Percentiles rank a stretch among this genome's conserved stretches.
phyloP scores from a whole-genome alignment of 257 asterid species.

The Eustoma russellianum region DNA sequence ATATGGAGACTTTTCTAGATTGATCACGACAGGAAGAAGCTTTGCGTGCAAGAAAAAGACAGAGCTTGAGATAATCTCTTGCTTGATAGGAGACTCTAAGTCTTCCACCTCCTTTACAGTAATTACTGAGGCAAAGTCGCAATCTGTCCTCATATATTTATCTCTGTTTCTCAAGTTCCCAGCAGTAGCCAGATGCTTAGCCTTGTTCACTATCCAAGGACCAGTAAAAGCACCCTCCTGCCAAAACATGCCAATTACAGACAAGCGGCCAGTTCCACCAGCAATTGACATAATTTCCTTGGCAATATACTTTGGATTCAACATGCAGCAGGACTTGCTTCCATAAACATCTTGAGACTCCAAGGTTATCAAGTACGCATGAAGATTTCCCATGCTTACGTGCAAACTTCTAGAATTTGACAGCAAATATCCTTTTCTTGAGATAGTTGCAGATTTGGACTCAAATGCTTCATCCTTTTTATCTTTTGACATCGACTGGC shows the following conservation, averaged over 20 bases:
- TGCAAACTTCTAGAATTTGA: slow-evolving; percentile 48
- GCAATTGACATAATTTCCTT: slow-evolving; percentile 47
- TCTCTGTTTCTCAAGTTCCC: slow-evolving; percentile 48
- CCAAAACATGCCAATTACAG: slow-evolving; percentile 68
- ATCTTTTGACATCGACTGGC: slow-evolving; percentile 26
- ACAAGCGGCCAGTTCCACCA: slow-evolving; percentile 31
- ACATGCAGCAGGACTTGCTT: slow-evolving; percentile 21
- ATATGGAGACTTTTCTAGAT: slow-evolving; percentile 43
- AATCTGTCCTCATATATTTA: slow-evolving; percentile 40
- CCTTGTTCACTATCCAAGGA: slow-evolving; percentile 78
- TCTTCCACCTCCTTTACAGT: slow-evolving; percentile 61
- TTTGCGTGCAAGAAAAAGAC: slow-evolving; percentile 47
- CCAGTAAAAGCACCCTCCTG: slow-evolving; percentile 62
- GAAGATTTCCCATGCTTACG: slow-evolving; percentile 45
- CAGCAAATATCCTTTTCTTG: slow-evolving; percentile 27
- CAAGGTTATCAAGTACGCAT: slow-evolving; percentile 43
- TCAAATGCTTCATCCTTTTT: slow-evolving; percentile 30
- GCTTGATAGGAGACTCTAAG: slow-evolving; percentile 39
- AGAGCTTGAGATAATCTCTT: slow-evolving; percentile 71
- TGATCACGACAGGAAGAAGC: slow-evolving; percentile 46
- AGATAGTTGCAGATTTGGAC: slow-evolving; percentile 27
- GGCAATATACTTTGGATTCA: slow-evolving; percentile 35
- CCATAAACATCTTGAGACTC: slow-evolving; percentile 28
- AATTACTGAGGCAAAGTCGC: slow-evolving; percentile 72
- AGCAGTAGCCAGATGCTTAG: slow-evolving; percentile 65